Evolutionary conservation across 768 basidiomycete species (phyloP).

Genomic region (Podaxis mareebaensis): DNA sequence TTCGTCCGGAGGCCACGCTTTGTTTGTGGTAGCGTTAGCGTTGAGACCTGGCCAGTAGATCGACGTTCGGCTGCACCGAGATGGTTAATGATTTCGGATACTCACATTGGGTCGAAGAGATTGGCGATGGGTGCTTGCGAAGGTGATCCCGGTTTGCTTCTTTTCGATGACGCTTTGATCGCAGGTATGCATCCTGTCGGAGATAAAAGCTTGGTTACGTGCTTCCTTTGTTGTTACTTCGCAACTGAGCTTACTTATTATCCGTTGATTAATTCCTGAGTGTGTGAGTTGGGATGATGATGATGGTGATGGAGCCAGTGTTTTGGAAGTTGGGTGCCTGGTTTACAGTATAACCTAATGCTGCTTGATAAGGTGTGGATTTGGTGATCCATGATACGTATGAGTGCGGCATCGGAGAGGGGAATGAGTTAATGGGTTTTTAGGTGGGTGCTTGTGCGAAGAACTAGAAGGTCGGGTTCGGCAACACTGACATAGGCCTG

Average conservation of each 20-base stretch:
- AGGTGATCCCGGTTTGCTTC: background rate
- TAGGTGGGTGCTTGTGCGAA: too few species aligned
- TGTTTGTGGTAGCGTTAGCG: too few species aligned
- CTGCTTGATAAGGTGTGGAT: too few species aligned
- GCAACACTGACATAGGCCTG: too few species aligned
- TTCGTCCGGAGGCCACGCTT: too few species aligned
- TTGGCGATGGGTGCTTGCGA: background rate
- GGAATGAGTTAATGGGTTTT: too few species aligned
- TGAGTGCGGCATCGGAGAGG: too few species aligned
- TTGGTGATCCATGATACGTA: too few species aligned
- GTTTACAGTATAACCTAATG: too few species aligned
- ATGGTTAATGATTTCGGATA: background rate
- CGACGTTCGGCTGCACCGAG: background rate
- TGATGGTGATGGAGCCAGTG: background rate
- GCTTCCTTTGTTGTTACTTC: too few species aligned
- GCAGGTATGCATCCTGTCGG: background rate
- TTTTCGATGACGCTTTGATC: background rate
- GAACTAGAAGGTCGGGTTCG: too few species aligned
- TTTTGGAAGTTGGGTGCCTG: background rate
- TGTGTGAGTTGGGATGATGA: background rate
- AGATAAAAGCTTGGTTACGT: background rate
- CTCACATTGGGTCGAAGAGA: background rate
- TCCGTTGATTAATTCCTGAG: background rate
- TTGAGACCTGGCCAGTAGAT: too few species aligned
- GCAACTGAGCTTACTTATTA: background rate